Conservation (phyloP, 2,329 filamentous ascomycete genomes). For the Colletotrichum tropicale region DNA sequence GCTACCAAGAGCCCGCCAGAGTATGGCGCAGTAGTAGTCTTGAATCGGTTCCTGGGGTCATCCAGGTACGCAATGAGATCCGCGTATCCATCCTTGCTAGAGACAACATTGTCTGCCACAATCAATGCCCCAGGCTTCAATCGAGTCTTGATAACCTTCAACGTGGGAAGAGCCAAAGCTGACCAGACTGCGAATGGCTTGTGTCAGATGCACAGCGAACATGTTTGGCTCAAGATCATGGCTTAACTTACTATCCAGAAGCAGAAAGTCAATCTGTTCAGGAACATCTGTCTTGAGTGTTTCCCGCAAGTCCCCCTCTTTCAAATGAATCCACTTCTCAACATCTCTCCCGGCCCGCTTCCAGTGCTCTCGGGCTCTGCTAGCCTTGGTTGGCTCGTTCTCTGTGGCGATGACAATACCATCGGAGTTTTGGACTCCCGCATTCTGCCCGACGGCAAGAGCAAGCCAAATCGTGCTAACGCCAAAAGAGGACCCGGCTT, state of each 20-base stretch:
- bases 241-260: constrained; percentile 63
- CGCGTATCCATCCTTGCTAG: constrained; percentile 41
- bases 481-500: constrained; percentile 66
- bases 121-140: constrained; percentile 52
- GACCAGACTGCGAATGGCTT: constrained; percentile 53
- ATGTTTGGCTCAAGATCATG: not conserved
- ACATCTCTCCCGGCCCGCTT: constrained; percentile 51
- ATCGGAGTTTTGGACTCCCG: constrained; percentile 10
- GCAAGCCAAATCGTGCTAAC: constrained; percentile 68
- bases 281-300: constrained; percentile 52
- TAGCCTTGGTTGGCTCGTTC: constrained; percentile 59
- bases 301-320: constrained; percentile 61
- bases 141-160: constrained; percentile 49
- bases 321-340: constrained; percentile 55
- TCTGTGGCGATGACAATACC: constrained; percentile 65
- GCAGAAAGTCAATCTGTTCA: constrained; percentile 56
- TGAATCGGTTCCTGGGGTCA: constrained; percentile 52
- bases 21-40: constrained; percentile 36
- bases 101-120: constrained; percentile 52
- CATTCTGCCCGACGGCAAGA: constrained; percentile 58
- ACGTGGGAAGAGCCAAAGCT: constrained; percentile 54
- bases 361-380: constrained; percentile 58
- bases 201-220: not conserved
- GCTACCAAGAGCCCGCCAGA: constrained; percentile 33
- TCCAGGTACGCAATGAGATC: constrained; percentile 53